Percentiles rank a stretch among this genome's conserved stretches.
Evolutionary conservation across 139 green algal species (phyloP).

Genomic region (Auxenochlorella pyrenoidosa): DNA sequence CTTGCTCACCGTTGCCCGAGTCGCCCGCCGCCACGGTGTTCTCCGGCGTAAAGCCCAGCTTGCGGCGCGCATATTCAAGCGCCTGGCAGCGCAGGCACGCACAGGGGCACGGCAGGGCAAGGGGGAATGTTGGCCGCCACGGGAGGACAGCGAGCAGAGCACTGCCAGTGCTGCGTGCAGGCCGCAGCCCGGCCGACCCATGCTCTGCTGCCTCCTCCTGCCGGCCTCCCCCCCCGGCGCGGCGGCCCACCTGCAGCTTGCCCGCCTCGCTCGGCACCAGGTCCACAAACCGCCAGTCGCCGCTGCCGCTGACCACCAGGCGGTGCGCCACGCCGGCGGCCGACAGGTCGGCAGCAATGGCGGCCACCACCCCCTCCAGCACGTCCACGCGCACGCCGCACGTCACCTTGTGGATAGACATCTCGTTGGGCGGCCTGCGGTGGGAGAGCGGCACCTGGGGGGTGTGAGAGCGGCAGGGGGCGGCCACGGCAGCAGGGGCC

Average conservation of each 20-base stretch:
- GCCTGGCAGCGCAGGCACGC: conserved; percentile 23
- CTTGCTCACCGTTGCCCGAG: conserved; percentile 55
- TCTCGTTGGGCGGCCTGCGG: conserved; percentile 70
- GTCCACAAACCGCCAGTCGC: conserved; percentile 72
- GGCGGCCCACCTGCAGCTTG: conserved; percentile 47
- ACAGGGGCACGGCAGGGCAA: too few relatives aligned
- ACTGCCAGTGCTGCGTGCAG: too few relatives aligned
- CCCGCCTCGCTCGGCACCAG: conserved; percentile 60
- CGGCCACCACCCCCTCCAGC: conserved; percentile 26
- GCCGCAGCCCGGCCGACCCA: too few relatives aligned
- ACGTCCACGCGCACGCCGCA: conserved; percentile 50
- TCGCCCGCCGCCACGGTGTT: conserved; percentile 63
- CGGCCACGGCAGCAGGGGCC: too few relatives aligned
- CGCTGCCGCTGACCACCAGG: conserved; percentile 60
- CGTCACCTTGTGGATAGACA: conserved; percentile 79
- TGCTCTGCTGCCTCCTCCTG: too few relatives aligned
- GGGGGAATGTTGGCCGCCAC: too few relatives aligned
- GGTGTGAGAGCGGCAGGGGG: too few relatives aligned
- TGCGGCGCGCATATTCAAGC: conserved; percentile 49
- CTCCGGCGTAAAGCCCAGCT: conserved; percentile 46
- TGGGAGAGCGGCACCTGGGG: neutral
- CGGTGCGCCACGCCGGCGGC: conserved; percentile 21
- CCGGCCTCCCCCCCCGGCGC: too few relatives aligned
- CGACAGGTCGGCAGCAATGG: conserved; percentile 16
- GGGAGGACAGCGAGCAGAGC: too few relatives aligned